Evolutionary conservation across 2,329 filamentous ascomycete genomes (phyloP), one percentile per base, ranked within the genome.

Genomic region (Albophoma yamanashiensis): DNA sequence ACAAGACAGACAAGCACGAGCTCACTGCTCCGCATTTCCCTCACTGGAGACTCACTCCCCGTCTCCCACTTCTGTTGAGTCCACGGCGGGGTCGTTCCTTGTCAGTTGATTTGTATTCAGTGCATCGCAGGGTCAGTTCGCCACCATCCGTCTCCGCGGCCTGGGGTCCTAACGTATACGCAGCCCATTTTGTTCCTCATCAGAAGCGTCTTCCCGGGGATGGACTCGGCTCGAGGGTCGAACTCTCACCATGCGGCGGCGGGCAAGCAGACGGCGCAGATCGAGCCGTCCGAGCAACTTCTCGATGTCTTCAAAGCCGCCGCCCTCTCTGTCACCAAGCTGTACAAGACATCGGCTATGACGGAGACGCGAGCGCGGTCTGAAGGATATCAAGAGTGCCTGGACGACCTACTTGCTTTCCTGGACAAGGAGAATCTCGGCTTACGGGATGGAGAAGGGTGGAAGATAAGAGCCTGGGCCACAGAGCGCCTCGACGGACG

Each of bases 261-360:
- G 12, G 70, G 67, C 27, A 73, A 68, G 63, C 70, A 75, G 60
- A 62, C 68, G 58, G 62, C 66, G 50, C 69, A 69, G 53, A 66
- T 65, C 68, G 70, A 75, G 66, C 76, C 78, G 22, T 81, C 83
- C 22, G 85, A 87, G 69, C 81, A 86, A 70, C 85, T 97, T 56
- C 85, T 97, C 61, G 88, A 93, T 67, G 88, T 91, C 61, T 99
- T 99, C 81, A 94, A 92, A 74, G 86, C 89, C 20, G 94, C 94
- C 40, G 94, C 94, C 25, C 81, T 97, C 40, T 96, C 92, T 7
- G 92, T 97, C 59, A 97, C 94, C 56, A 96, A 95, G 69, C 86
- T 99, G 17, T 97, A 97, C 78, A 97, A 96, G 75, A 92, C 88
- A 45, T 93, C 93, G 3, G 88, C 90, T 15, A 81, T 86, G 39